Conservation (phyloP, 352 stramenopile species). For the Phytophthora aleatoria region DNA sequence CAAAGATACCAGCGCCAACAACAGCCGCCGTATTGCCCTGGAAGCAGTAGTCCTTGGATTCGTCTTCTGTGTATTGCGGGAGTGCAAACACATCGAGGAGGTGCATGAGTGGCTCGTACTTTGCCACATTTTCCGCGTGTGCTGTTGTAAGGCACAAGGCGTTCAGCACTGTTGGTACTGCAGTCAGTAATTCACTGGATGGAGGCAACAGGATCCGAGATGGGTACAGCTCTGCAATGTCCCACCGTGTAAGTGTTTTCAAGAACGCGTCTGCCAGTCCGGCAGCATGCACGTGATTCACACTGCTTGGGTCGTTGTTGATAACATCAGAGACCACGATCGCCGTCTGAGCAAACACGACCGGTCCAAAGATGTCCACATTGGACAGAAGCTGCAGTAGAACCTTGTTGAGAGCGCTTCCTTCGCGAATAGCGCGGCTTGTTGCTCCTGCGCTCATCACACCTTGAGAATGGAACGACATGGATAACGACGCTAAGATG, state of each 20-base stretch:
- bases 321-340: slow-evolving; percentile 96
- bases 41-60: slow-evolving; percentile 87
- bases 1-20: slow-evolving; percentile 94
- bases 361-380: slow-evolving; percentile 91
- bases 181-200: slow-evolving; percentile 94
- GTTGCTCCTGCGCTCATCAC: slow-evolving; percentile 88
- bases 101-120: slow-evolving; percentile 91
- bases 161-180: slow-evolving; percentile 93
- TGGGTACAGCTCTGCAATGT: slow-evolving; percentile 63
- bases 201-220: slow-evolving; percentile 64
- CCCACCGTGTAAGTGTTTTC: slow-evolving; percentile 87
- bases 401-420: slow-evolving; percentile 86
- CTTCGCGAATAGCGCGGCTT: slow-evolving; percentile 87
- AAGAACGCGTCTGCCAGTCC: slow-evolving; percentile 95
- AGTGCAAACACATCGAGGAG: slow-evolving; percentile 92
- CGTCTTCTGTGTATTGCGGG: slow-evolving; percentile 85
- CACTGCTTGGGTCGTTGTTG: slow-evolving; percentile 96
- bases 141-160: slow-evolving; percentile 93
- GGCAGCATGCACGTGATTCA: slow-evolving; percentile 93
- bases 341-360: slow-evolving; percentile 91
- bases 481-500: slow-evolving; percentile 77
- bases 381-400: slow-evolving; percentile 91
- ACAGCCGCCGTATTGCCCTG: slow-evolving; percentile 93
- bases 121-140: slow-evolving; percentile 90
- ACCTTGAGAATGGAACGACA: slow-evolving; percentile 88